phyloP scores from a whole-genome alignment of 768 basidiomycete species.

The Leccinellum luteum region DNA sequence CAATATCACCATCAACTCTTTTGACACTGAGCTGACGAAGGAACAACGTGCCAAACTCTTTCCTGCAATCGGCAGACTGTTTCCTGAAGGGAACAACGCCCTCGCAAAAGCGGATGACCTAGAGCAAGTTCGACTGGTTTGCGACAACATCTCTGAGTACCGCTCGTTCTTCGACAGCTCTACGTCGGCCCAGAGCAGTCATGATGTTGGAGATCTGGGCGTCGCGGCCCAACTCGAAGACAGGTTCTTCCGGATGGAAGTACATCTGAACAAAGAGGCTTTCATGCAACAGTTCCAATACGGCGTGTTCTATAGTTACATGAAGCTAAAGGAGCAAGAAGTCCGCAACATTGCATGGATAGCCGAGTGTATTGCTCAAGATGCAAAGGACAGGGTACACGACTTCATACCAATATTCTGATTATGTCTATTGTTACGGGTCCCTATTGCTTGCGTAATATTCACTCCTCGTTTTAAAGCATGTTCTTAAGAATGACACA shows the following conservation, averaged over 20 bases:
- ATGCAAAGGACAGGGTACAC: constrained; percentile 92
- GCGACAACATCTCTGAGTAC: constrained; percentile 89
- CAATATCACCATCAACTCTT: constrained; percentile 99
- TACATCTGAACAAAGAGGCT: constrained; percentile 88
- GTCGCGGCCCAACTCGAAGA: constrained; percentile 79
- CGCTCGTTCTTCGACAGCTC: constrained; percentile 81
- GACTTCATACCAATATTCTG: constrained; percentile 92
- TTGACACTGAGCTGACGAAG: constrained; percentile 91
- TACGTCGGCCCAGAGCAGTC: constrained; percentile 30
- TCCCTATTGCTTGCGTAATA: constrained; percentile 11
- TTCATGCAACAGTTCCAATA: constrained; percentile 98
- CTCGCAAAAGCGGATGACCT: constrained; percentile 94
- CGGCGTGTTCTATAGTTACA: constrained; percentile 88
- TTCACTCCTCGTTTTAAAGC: background rate
- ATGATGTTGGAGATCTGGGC: constrained; percentile 42
- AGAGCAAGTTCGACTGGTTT: constrained; percentile 84
- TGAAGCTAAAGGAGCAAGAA: constrained; percentile 91
- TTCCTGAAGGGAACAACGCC: constrained; percentile 92
- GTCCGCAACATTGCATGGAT: constrained; percentile 90
- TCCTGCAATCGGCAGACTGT: constrained; percentile 90
- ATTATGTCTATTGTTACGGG: constrained; percentile 17
- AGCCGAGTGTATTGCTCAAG: constrained; percentile 97
- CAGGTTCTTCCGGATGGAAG: constrained; percentile 91
- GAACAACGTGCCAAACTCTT: constrained; percentile 94
- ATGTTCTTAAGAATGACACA: background rate